phyloP scores from a whole-genome alignment of 106 monocot genomes.

The Ottelia alismoides region DNA sequence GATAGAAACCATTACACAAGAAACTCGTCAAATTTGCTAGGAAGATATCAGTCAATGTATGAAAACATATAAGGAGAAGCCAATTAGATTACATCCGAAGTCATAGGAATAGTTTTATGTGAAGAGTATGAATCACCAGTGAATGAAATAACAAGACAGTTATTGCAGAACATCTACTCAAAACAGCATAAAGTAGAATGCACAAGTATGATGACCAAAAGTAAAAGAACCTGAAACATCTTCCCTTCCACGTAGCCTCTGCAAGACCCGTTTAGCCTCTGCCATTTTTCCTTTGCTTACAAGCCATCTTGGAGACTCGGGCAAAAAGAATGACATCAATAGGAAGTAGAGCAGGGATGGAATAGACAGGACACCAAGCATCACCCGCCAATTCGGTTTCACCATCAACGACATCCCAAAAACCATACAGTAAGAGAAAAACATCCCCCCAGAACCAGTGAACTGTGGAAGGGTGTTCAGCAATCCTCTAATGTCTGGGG shows the following conservation, averaged over 20 bases:
- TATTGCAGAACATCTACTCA: too few species aligned
- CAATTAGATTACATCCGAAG: too few species aligned
- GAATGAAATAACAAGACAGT: too few species aligned
- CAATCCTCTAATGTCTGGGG: conserved; percentile 19
- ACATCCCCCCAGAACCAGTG: conserved; percentile 24
- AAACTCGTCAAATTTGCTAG: too few species aligned
- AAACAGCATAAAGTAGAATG: too few species aligned
- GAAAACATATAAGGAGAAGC: too few species aligned
- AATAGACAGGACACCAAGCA: conserved; percentile 28
- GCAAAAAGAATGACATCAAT: conserved; percentile 16
- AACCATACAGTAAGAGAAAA: conserved; percentile 22
- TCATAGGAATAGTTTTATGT: too few species aligned
- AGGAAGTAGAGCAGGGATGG: conserved; percentile 23
- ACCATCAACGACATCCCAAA: conserved; percentile 16
- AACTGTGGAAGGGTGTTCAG: conserved; percentile 28
- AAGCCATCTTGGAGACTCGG: conserved; percentile 30
- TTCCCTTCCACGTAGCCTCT: conserved; percentile 18
- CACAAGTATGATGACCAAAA: not conserved
- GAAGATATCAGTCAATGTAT: too few species aligned
- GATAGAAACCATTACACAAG: too few species aligned
- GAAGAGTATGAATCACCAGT: too few species aligned
- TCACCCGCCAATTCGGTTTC: conserved; percentile 16
- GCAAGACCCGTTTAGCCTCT: conserved; percentile 16
- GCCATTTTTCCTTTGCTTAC: conserved; percentile 20
- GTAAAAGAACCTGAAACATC: conserved; percentile 21